phyloP scores from a whole-genome alignment of 2,329 filamentous ascomycete genomes.

The Penicillium sp. region DNA sequence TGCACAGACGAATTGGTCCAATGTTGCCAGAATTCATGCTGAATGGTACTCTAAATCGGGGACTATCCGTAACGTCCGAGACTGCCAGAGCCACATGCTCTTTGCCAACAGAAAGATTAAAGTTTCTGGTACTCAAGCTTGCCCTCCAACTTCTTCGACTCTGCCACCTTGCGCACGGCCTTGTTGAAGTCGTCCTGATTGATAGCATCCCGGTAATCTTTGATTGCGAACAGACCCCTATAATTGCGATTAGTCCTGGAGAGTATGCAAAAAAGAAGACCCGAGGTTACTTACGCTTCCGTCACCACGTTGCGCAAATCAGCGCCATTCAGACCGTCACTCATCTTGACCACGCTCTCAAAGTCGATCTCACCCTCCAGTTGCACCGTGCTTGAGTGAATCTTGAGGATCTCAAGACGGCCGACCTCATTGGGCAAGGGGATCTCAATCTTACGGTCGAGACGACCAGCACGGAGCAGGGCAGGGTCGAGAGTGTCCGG shows the following conservation, averaged over 20 bases:
- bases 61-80: conserved; percentile 11
- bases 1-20: no score
- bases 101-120: conserved; percentile 19
- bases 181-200: conserved; percentile 99
- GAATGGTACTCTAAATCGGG: conserved; percentile 10
- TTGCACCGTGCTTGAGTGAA: conserved; percentile 79
- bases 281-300: conserved; percentile 69
- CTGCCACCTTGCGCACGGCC: conserved; percentile 92
- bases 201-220: conserved; percentile 91
- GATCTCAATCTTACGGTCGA: conserved; percentile 98
- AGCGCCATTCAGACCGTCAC: conserved; percentile 92
- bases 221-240: conserved; percentile 94
- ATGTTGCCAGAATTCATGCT: not conserved
- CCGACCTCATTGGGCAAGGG: conserved; percentile 95
- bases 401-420: conserved; percentile 94
- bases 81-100: conserved; percentile 6
- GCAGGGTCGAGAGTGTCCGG: conserved; percentile 94
- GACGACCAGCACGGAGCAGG: conserved; percentile 80
- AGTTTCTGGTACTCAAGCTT: conserved; percentile 94
- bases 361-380: conserved; percentile 96
- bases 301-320: conserved; percentile 97
- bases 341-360: conserved; percentile 99
- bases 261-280: not conserved
- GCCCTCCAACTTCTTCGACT: conserved; percentile 96
- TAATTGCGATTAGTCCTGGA: conserved; percentile 1